Evolutionary conservation across 495 filamentous ascomycete species (phyloP).

Genomic region (Trichoderma orchidacearum): DNA sequence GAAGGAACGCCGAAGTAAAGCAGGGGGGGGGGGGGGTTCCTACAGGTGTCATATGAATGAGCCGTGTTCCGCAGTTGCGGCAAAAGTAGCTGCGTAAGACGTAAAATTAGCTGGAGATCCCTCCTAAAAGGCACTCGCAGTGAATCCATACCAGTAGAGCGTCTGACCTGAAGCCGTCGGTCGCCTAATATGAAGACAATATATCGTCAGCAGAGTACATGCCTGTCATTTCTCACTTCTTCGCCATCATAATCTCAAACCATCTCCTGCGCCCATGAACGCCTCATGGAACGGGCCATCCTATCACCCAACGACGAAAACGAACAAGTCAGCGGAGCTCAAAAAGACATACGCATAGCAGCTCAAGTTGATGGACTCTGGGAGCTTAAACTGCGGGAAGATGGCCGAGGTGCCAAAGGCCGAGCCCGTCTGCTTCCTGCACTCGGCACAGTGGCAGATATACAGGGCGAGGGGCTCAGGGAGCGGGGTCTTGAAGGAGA

Average conservation of each 20-base stretch:
- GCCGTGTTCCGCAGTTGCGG: slow-evolving; percentile 40
- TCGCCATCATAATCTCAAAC: neutral
- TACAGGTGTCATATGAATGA: slow-evolving; percentile 41
- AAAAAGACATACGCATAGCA: slow-evolving; percentile 28
- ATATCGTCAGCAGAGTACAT: too few species aligned
- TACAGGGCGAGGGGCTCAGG: slow-evolving; percentile 42
- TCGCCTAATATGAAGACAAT: slow-evolving; percentile 13
- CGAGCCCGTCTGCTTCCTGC: slow-evolving; percentile 49
- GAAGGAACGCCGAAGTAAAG: neutral
- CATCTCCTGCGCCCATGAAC: too few species aligned
- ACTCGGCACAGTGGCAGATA: slow-evolving; percentile 57
- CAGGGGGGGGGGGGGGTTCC: neutral
- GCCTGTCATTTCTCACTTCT: too few species aligned
- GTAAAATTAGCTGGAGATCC: neutral
- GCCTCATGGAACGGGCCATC: too few species aligned
- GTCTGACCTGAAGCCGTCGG: slow-evolving; percentile 30
- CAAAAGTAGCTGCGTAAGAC: slow-evolving; percentile 37
- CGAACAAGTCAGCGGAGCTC: too few species aligned
- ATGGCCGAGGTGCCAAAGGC: slow-evolving; percentile 57
- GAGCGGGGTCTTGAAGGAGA: slow-evolving; percentile 46
- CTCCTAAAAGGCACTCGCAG: neutral
- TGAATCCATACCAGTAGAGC: slow-evolving; percentile 25
- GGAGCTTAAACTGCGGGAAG: slow-evolving; percentile 46
- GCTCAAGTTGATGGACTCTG: slow-evolving; percentile 23
- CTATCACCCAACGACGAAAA: too few species aligned